Percentiles rank a stretch among this genome's conserved stretches.
Conservation (phyloP, 2,329 filamentous ascomycete species). For the Penicillium palitans region DNA sequence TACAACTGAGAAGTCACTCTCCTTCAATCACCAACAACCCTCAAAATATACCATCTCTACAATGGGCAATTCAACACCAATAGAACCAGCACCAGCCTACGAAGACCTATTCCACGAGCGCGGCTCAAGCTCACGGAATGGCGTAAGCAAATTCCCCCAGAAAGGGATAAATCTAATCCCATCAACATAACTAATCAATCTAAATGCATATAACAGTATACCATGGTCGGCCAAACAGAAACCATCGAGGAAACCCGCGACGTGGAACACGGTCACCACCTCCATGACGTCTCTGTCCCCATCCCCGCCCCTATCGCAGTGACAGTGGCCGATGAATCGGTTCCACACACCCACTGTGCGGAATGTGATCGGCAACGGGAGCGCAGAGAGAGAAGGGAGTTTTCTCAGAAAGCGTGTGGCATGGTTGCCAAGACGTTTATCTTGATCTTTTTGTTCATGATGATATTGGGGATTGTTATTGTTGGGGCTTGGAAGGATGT, state of each 20-base stretch:
- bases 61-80: conserved; percentile 4
- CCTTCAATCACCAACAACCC: background rate
- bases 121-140: conserved; percentile 8
- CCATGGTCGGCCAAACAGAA: conserved; percentile 7
- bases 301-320: background rate
- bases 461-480: conserved; percentile 16
- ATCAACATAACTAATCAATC: background rate
- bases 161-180: background rate
- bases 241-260: background rate
- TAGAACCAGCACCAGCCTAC: conserved; percentile 16
- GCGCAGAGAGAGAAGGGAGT: conserved; percentile 9
- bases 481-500: conserved; percentile 7
- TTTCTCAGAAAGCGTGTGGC: conserved; percentile 1
- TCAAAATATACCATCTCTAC: background rate
- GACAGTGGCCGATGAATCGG: background rate
- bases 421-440: conserved; percentile 19
- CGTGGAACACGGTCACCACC: conserved; percentile 5
- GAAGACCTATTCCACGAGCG: conserved; percentile 16
- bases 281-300: background rate
- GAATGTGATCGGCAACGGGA: conserved; percentile 19
- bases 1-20: background rate
- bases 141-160: conserved; percentile 1
- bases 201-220: background rate
- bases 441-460: conserved; percentile 12
- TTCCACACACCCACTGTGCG: conserved; percentile 18